Percentiles rank a stretch among this genome's conserved stretches.
phyloP scores from a whole-genome alignment of 768 basidiomycete species.

The Mycena belliarum region DNA sequence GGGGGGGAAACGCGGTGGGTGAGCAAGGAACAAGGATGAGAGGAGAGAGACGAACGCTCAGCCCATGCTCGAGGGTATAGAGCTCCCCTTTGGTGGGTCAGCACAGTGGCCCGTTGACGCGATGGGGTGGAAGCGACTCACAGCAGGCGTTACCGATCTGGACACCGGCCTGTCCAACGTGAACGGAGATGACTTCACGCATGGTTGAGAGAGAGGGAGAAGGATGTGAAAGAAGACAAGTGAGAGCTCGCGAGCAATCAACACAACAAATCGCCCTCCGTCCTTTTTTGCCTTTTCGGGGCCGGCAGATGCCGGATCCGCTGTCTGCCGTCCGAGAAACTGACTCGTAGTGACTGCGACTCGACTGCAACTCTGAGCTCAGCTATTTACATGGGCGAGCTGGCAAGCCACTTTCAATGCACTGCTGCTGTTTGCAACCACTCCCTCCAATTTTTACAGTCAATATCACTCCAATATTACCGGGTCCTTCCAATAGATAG shows the following conservation, averaged over 20 bases:
- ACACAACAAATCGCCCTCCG: neutral
- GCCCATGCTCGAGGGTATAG: slow-evolving; percentile 96
- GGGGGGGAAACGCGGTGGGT: slow-evolving; percentile 17
- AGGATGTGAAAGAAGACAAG: slow-evolving; percentile 3
- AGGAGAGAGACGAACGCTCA: slow-evolving; percentile 65
- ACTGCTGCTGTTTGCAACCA: too few relatives aligned
- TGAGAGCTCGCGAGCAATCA: slow-evolving; percentile 1
- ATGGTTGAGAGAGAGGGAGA: slow-evolving; percentile 35
- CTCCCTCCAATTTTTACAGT: too few relatives aligned
- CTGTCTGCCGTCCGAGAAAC: too few relatives aligned
- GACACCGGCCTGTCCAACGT: slow-evolving; percentile 96
- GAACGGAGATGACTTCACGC: slow-evolving; percentile 95
- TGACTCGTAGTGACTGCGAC: too few relatives aligned
- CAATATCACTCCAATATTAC: too few relatives aligned
- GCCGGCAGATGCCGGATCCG: neutral
- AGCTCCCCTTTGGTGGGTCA: slow-evolving; percentile 74
- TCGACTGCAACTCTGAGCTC: too few relatives aligned
- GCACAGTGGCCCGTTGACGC: slow-evolving; percentile 13
- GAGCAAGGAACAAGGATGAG: slow-evolving; percentile 8
- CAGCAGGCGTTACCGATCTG: slow-evolving; percentile 97
- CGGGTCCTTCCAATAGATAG: too few relatives aligned
- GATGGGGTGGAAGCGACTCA: slow-evolving; percentile 40
- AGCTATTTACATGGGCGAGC: too few relatives aligned
- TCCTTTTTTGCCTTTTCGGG: neutral
- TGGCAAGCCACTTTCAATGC: too few relatives aligned